Conservation (phyloP, 192 early-diverging fungal genomes). For the Coemansia sp. region DNA sequence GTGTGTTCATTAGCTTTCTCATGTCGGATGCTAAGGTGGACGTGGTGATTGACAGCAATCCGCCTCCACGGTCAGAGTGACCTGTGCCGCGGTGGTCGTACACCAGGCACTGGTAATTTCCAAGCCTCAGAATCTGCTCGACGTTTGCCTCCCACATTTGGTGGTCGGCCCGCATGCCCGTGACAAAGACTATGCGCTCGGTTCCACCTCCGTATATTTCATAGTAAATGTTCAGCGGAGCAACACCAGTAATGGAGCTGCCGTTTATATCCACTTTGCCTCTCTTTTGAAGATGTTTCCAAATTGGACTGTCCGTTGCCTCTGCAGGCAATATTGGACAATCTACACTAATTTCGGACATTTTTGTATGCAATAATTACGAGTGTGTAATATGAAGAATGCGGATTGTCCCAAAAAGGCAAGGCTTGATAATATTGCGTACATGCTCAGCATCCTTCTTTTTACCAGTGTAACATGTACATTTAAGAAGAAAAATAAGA, state of each 20-base stretch:
- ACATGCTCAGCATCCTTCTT: neutral
- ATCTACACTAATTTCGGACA: neutral
- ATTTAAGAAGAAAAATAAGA: neutral
- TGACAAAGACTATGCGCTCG: constrained; percentile 35
- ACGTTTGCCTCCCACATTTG: constrained; percentile 54
- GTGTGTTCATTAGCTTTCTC: constrained; percentile 61
- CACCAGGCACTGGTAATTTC: constrained; percentile 66
- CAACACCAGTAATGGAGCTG: neutral
- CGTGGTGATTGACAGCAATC: constrained; percentile 16
- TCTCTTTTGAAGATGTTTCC: constrained; percentile 40
- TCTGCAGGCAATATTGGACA: constrained; percentile 46
- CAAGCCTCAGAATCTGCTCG: constrained; percentile 61
- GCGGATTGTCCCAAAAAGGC: neutral
- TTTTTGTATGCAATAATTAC: neutral
- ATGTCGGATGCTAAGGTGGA: constrained; percentile 61
- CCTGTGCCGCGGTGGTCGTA: constrained; percentile 86
- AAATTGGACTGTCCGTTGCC: constrained; percentile 44
- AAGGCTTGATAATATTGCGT: neutral
- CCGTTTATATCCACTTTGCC: constrained; percentile 24
- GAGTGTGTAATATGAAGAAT: neutral
- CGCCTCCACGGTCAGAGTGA: constrained; percentile 23
- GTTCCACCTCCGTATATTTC: constrained; percentile 40
- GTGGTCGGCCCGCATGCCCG: constrained; percentile 46
- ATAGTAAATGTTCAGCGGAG: constrained; percentile 29
- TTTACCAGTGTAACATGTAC: too few relatives aligned